Base-by-base conservation (phyloP, 2,329 filamentous ascomycete species). In the Aspergillus latus region DNA sequence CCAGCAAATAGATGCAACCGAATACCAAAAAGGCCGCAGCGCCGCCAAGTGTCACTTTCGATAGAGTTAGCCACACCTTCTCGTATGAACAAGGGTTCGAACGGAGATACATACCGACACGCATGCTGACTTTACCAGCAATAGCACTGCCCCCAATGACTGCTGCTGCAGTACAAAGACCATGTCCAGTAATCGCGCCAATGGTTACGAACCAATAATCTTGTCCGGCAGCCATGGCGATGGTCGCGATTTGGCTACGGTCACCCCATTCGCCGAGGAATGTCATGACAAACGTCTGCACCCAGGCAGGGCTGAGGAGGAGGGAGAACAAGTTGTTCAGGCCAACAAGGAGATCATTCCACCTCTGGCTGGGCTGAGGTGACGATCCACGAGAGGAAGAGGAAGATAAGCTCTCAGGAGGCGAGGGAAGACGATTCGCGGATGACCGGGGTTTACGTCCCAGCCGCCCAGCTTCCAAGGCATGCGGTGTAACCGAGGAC, bases 181-280 rank as follows among this genome's bases (percentile, higher is more conserved):
- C 88, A 74, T 99, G 94, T 8, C 94, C 94, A 46, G 84, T 81
- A 36, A 94, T 84, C 1, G 94, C 93, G 57, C 94, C 94, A 46
- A 92, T 80, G 3, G 92, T 97, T 36, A 99, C 94, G 89, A 92
- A 97, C 93, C 93, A 97, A 74, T 97, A 99, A 72, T 99, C 94
- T 74, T 96, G 90, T 16, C 94, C 94, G 34, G 94, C 93, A 49
- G 94, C 94, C 94, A 99, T 99, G 52, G 94, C 94, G 70, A 99
- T 96, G 0, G 94, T 99, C 21, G 94, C 94, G 68, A 99, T 97
- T 77, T 99, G 94, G 72, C 90, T 96, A 64, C 94, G 86, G 69
- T 99, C 94, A 56, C 94, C 94, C 94, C 94, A 99, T 74, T 99
- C 94, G 40, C 94, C 94, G 30, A 99, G 78, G 77, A 99, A 99